Percentiles rank a stretch among this genome's conserved stretches.
phyloP scores from a whole-genome alignment of 2,329 filamentous ascomycete genomes.

The Taxawa tesnikishii region DNA sequence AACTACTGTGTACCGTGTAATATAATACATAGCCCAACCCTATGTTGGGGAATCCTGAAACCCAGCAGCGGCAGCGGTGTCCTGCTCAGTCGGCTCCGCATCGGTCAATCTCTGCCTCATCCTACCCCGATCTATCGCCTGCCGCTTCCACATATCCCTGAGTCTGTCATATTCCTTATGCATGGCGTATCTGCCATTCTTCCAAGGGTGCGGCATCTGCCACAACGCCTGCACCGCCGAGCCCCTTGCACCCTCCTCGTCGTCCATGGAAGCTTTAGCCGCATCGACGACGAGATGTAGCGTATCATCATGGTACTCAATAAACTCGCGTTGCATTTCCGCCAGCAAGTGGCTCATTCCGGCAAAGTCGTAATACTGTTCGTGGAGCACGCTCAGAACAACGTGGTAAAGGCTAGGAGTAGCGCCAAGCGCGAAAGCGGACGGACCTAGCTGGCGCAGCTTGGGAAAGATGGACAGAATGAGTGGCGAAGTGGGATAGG shows the following conservation, averaged over 20 bases:
- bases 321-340: conserved; percentile 19
- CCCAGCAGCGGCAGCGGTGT: no score
- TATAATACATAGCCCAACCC: no score
- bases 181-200: conserved; percentile 16
- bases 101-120: not conserved
- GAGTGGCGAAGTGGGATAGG: conserved; percentile 50
- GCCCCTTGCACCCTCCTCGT: conserved; percentile 12
- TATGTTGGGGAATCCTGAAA: not conserved
- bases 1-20: no score
- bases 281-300: conserved; percentile 24
- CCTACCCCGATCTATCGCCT: not conserved
- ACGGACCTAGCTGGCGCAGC: conserved; percentile 54
- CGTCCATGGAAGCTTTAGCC: conserved; percentile 13
- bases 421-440: conserved; percentile 59
- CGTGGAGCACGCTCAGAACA: conserved; percentile 50
- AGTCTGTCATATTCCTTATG: conserved; percentile 9
- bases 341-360: conserved; percentile 42
- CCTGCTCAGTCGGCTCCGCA: no score
- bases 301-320: conserved; percentile 27
- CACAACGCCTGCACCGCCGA: conserved; percentile 16
- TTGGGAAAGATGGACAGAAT: conserved; percentile 51
- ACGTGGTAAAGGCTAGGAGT: conserved; percentile 59
- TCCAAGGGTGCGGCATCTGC: no score
- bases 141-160: not conserved
- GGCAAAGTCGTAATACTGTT: conserved; percentile 44